Percentiles rank a stretch among this genome's conserved stretches.
Evolutionary conservation across 2,329 filamentous ascomycete genomes (phyloP).

Genomic region (Fusarium oxysporum): DNA sequence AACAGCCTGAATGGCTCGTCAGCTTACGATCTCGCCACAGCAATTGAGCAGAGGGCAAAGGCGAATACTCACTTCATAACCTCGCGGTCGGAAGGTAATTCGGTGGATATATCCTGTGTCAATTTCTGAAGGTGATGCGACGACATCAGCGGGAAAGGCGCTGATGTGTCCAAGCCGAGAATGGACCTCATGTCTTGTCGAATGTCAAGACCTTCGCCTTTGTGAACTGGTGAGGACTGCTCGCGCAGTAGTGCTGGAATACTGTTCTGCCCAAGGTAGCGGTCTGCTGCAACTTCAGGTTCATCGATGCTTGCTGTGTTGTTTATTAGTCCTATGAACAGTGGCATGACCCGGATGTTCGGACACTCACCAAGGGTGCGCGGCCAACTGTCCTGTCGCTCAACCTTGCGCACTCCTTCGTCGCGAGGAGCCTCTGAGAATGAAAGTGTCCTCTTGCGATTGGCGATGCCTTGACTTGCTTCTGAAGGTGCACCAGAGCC

Average conservation of each 20-base stretch:
- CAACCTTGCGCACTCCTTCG: conserved; percentile 47
- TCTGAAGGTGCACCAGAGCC: conserved; percentile 45
- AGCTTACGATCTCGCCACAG: neutral
- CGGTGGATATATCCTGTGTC: conserved; percentile 69
- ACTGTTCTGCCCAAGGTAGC: conserved; percentile 75
- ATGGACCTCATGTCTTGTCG: conserved; percentile 75
- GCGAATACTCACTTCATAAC: conserved; percentile 70
- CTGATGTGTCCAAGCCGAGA: conserved; percentile 72
- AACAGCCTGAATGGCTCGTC: conserved; percentile 62
- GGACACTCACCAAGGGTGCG: conserved; percentile 53
- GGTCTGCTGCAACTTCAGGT: conserved; percentile 65
- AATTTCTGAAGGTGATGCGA: conserved; percentile 69
- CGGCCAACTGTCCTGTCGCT: conserved; percentile 57
- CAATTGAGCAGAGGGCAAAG: neutral
- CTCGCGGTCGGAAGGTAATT: conserved; percentile 73
- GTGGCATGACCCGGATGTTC: conserved; percentile 24
- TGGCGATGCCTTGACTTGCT: conserved; percentile 28
- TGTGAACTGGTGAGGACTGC: conserved; percentile 65
- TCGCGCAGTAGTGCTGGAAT: conserved; percentile 74
- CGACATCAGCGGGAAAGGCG: conserved; percentile 76
- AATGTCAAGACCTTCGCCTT: conserved; percentile 66
- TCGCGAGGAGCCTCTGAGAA: conserved; percentile 47
- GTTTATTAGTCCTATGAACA: conserved; percentile 30
- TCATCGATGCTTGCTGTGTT: conserved; percentile 61
- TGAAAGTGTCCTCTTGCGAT: conserved; percentile 52